These are phyloP conservation scores for Crithidia thermophila DNA, from an alignment of 208 protist species.

Conservation along the genomic window DNA sequence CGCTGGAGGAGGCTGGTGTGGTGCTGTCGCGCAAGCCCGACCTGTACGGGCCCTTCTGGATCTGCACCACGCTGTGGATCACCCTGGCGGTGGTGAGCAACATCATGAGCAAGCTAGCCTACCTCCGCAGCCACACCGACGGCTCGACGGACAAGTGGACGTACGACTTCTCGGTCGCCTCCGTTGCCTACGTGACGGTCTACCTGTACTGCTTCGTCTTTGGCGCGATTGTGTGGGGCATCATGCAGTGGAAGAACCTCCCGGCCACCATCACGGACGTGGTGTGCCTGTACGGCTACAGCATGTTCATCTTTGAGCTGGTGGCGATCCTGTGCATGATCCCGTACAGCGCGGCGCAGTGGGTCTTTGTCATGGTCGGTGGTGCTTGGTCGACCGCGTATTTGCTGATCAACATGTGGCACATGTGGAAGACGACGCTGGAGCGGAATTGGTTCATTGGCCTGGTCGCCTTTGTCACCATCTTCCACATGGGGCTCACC, in stretches of 20 bases:
- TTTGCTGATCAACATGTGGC: slow-evolving; percentile 84
- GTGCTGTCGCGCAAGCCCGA: slow-evolving; percentile 65
- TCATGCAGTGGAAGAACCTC: slow-evolving; percentile 88
- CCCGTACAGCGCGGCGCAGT: slow-evolving; percentile 66
- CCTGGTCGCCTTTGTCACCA: slow-evolving; percentile 54
- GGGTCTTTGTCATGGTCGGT: slow-evolving; percentile 70
- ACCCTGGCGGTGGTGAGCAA: slow-evolving; percentile 83
- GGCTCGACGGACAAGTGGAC: slow-evolving; percentile 52
- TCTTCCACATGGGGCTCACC: slow-evolving; percentile 74
- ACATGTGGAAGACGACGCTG: slow-evolving; percentile 75
- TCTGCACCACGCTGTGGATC: slow-evolving; percentile 92
- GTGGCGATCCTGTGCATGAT: slow-evolving; percentile 80
- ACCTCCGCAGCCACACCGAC: slow-evolving; percentile 31
- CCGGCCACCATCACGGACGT: slow-evolving; percentile 73
- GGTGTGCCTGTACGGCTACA: slow-evolving; percentile 90
- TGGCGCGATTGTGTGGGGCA: slow-evolving; percentile 67
- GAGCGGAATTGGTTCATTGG: slow-evolving; percentile 70
- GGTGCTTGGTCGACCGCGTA: slow-evolving; percentile 75
- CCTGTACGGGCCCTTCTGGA: slow-evolving; percentile 92
- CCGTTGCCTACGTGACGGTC: slow-evolving; percentile 73
- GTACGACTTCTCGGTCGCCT: slow-evolving; percentile 80
- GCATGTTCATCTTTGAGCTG: slow-evolving; percentile 87
- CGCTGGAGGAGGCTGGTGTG: slow-evolving; percentile 51
- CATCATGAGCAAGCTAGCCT: slow-evolving; percentile 74
- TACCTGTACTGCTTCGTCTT: slow-evolving; percentile 91